Evolutionary conservation across 495 filamentous ascomycete species (phyloP).

Genomic region (Lineolata rhizophorae): DNA sequence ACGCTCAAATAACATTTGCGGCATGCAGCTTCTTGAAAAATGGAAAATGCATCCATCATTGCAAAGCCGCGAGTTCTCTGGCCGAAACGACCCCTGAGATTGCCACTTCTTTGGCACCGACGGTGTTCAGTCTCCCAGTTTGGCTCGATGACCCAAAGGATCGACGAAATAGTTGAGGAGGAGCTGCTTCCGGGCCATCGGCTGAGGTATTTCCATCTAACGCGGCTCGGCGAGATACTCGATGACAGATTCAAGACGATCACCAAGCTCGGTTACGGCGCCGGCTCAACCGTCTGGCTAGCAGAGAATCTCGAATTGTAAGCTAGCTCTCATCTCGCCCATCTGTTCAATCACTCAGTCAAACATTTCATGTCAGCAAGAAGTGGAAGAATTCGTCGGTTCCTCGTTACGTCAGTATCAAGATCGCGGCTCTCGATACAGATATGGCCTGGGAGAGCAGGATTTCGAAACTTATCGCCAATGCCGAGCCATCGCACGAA

Average conservation of each 20-base stretch:
- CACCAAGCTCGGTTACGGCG: background rate
- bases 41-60: too few relatives aligned
- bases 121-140: too few relatives aligned
- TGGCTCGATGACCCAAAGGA: too few relatives aligned
- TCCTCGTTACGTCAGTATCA: background rate
- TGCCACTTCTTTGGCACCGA: too few relatives aligned
- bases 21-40: too few relatives aligned
- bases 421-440: background rate
- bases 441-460: background rate
- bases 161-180: too few relatives aligned
- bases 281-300: background rate
- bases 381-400: too few relatives aligned
- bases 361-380: too few relatives aligned
- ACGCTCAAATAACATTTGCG: too few relatives aligned
- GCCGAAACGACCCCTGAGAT: too few relatives aligned
- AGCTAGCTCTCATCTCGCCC: background rate
- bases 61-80: too few relatives aligned
- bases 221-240: background rate
- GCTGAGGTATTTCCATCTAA: background rate
- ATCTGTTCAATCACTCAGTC: too few relatives aligned
- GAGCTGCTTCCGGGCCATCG: background rate
- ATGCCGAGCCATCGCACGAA: background rate
- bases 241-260: background rate
- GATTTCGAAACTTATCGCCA: background rate
- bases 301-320: background rate